Evolutionary conservation across 2,329 filamentous ascomycete genomes (phyloP), one percentile per base, ranked within the genome.

Genomic region (Paraphaeosphaeria minitans): DNA sequence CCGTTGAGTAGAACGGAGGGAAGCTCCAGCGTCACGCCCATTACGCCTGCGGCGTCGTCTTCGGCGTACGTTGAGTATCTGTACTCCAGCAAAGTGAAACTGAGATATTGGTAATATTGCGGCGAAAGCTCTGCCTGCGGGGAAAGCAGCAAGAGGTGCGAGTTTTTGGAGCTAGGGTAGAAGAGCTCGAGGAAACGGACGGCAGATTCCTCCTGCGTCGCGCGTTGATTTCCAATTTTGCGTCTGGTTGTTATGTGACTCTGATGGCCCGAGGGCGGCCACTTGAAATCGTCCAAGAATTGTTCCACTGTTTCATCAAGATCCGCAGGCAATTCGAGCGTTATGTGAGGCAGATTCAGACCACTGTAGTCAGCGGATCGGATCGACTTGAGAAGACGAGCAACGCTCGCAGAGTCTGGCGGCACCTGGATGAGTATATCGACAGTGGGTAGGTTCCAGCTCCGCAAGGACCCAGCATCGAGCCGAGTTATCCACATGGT

Each of bases 341-440:
- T 96, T 48, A 99, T 80, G 61, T 90, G 87, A 3, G 93, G 93
- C 1, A 85, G 79, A 1, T 84, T 80, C 43, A 89, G 81, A 0
- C 89, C 88, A 48, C 87, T 84, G 72, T 93, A 94, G 72, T 97
- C 92, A 5, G 91, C 92, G 8, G 81, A 79, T 61, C 85, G 82
- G 27, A 99, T 82, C 4, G 93, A 97, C 59, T 85, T 84, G 4
- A 99, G 83, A 33, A 97, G 82, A 56, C 92, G 84, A 52, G 92
- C 85, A 31, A 97, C 90, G 12, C 91, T 93, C 2, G 91, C 89
- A 21, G 89, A 88, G 9, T 83, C 83, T 3, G 87, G 79, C 7
- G 87, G 84, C 1, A 91, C 92, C 59, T 96, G 91, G 9, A 98
- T 85, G 13, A 97, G 76, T 54, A 99, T 91, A 64, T 98, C 92